These are phyloP conservation scores for Phytophthora chlamydospora DNA, from an alignment of 352 stramenopile genomes.

Conservation along the genomic window DNA sequence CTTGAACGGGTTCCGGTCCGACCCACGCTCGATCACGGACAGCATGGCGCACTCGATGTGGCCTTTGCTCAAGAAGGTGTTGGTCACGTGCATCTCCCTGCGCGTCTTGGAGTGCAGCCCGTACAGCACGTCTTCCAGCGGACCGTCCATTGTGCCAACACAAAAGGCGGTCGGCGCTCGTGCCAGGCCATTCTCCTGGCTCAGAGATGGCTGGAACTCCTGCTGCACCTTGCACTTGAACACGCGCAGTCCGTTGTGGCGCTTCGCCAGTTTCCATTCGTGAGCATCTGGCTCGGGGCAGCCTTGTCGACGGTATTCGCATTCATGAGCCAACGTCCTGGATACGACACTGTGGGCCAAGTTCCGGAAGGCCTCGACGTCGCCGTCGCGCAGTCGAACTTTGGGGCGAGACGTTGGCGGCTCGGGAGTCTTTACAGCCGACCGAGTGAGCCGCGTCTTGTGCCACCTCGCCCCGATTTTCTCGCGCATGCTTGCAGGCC, in stretches of 20 bases:
- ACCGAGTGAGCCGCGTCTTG: slow-evolving; percentile 11
- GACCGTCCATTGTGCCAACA: slow-evolving; percentile 29
- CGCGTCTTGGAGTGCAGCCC: slow-evolving; percentile 32
- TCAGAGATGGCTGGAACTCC: slow-evolving; percentile 15
- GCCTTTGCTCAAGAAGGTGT: slow-evolving; percentile 24
- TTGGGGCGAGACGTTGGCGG: slow-evolving; percentile 18
- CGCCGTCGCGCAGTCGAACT: slow-evolving; percentile 28
- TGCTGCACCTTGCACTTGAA: slow-evolving; percentile 23
- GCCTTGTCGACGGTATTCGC: slow-evolving; percentile 31
- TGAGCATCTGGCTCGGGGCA: slow-evolving; percentile 18
- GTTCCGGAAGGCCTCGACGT: slow-evolving; percentile 33
- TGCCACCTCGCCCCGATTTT: slow-evolving; percentile 18
- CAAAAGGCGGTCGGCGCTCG: slow-evolving; percentile 20
- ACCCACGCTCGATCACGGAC: slow-evolving; percentile 28
- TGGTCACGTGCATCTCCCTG: slow-evolving; percentile 24
- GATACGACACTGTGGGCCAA: slow-evolving; percentile 43
- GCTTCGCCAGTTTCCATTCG: slow-evolving; percentile 35
- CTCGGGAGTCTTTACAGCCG: slow-evolving; percentile 11
- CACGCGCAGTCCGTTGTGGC: slow-evolving; percentile 29
- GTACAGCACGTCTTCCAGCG: slow-evolving; percentile 31
- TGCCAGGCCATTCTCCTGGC: slow-evolving; percentile 15
- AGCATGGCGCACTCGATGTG: slow-evolving; percentile 35
- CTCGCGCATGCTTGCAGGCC: slow-evolving; percentile 22
- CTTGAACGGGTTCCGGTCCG: slow-evolving; percentile 37
- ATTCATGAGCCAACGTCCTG: slow-evolving; percentile 47